Evolutionary conservation across 345 rosid species (phyloP).

Genomic region (Nephelium lappaceum): DNA sequence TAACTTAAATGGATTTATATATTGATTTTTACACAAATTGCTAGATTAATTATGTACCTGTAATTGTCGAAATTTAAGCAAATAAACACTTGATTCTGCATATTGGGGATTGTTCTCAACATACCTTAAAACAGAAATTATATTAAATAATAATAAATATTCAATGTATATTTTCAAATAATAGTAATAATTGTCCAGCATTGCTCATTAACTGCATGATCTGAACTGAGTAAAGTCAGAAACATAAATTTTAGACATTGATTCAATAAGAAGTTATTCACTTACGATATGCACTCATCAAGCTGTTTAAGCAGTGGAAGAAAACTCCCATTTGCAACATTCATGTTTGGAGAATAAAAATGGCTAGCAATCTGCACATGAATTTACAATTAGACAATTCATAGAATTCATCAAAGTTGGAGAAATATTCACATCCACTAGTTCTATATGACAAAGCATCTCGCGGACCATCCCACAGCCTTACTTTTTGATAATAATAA

Average conservation of each 20-base stretch:
- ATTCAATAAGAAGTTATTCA: slow-evolving; percentile 20
- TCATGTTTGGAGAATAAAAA: slow-evolving; percentile 84
- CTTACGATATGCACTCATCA: slow-evolving; percentile 96
- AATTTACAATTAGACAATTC: slow-evolving; percentile 20
- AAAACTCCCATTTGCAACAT: slow-evolving; percentile 78
- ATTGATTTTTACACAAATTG: background rate
- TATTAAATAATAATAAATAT: slow-evolving; percentile 11
- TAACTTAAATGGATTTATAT: background rate
- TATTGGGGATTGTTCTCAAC: slow-evolving; percentile 89
- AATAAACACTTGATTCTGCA: slow-evolving; percentile 92
- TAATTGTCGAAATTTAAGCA: slow-evolving; percentile 95
- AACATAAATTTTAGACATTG: slow-evolving; percentile 1
- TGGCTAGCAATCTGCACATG: slow-evolving; percentile 72
- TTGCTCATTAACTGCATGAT: background rate
- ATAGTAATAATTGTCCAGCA: background rate
- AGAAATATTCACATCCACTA: background rate
- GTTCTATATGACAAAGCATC: background rate
- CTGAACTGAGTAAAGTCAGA: slow-evolving; percentile 2
- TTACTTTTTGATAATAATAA: background rate
- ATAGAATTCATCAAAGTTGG: slow-evolving; percentile 8
- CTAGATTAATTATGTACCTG: slow-evolving; percentile 55
- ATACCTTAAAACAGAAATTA: slow-evolving; percentile 48
- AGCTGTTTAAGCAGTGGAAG: slow-evolving; percentile 87
- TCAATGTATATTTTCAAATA: background rate
- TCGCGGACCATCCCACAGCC: background rate